These are phyloP conservation scores for Rhazya stricta DNA, from an alignment of 257 asterid species.

Conservation along the genomic window DNA sequence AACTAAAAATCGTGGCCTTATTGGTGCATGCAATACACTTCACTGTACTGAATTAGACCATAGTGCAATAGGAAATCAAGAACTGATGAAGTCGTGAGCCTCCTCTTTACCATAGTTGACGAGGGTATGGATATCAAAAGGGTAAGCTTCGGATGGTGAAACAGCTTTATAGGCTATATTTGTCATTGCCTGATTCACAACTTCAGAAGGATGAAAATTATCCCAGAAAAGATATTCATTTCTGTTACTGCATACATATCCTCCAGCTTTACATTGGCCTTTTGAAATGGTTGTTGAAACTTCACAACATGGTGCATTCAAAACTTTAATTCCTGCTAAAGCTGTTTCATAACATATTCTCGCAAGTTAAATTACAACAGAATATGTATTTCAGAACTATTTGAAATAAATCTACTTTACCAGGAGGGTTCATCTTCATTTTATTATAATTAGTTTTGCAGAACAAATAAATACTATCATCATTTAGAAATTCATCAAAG, in stretches of 20 bases:
- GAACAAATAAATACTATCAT: too few relatives aligned
- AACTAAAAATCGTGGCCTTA: too few relatives aligned
- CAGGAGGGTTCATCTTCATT: neutral
- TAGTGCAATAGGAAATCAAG: too few relatives aligned
- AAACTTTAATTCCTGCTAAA: slow-evolving; percentile 12
- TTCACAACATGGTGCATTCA: slow-evolving; percentile 19
- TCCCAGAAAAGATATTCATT: slow-evolving; percentile 15
- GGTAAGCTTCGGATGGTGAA: slow-evolving; percentile 8
- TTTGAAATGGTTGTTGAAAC: slow-evolving; percentile 1
- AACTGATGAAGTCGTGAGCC: too few relatives aligned
- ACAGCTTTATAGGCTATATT: slow-evolving; percentile 8
- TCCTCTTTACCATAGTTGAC: too few relatives aligned
- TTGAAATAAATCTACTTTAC: neutral
- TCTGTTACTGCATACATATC: slow-evolving; percentile 22
- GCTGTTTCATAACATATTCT: neutral
- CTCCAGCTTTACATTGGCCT: slow-evolving; percentile 16
- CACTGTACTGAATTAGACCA: too few relatives aligned
- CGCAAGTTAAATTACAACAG: neutral
- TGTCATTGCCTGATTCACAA: neutral
- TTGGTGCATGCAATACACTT: too few relatives aligned
- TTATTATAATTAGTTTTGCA: too few relatives aligned
- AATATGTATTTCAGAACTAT: neutral
- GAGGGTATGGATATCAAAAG: slow-evolving; percentile 7
- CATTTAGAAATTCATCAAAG: too few relatives aligned
- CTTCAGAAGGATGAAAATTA: slow-evolving; percentile 20